Evolutionary conservation across 139 green algal species (phyloP), one percentile per base, ranked within the genome.

Genomic region (Chlorella vulgaris): DNA sequence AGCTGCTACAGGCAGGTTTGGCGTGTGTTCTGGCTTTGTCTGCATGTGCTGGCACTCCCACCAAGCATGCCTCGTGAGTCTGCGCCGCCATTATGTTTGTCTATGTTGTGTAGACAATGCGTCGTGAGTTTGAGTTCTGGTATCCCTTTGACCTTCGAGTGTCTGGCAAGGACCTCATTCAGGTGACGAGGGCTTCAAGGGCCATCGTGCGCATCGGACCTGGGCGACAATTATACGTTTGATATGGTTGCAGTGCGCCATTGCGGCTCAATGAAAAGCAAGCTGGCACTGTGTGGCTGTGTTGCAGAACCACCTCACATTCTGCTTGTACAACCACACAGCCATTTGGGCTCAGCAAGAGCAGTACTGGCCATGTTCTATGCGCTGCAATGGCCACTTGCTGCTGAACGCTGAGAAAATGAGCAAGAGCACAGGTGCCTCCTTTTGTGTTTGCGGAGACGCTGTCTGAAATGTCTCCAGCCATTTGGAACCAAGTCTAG

Each of bases 351-450:
- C 90, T 36, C 78, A 88, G 28, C 42, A 81, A 42, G 47, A 29
- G 47, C 40, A 86, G 18, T 83, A 86, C 66, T 97, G 93, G 93
- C 95, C 95, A 22, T 66, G 75, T 1, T 76, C 80, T 31, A 91
- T 97, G 74, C 92, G 94, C 79, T 94, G 86, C 89, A 99, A 99
- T 80, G 97, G 97, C 19, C 97, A 99, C 88, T 93, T 99, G 85
- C 83, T 98, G 81, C 91, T 99, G 22, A 98, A 99, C 87, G 91
- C 87, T 51, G 94, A 98, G 69, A 99, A 99, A 89, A 99, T 99
- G 97, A 95, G 89, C 88, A 99, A 99, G 90, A 94, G 83, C 33
- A 98, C 93, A 15, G 97, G 86, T 88, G 51, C 0, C 77, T 35
- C 4, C 26, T 8, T 19, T 13, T 42, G 8, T 18, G 26, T 38